A percentile compares a stretch with the other conserved stretches of the same genome.
phyloP scores from a whole-genome alignment of 1,284 basidiomycete genomes.

The Schizopora paradoxa region DNA sequence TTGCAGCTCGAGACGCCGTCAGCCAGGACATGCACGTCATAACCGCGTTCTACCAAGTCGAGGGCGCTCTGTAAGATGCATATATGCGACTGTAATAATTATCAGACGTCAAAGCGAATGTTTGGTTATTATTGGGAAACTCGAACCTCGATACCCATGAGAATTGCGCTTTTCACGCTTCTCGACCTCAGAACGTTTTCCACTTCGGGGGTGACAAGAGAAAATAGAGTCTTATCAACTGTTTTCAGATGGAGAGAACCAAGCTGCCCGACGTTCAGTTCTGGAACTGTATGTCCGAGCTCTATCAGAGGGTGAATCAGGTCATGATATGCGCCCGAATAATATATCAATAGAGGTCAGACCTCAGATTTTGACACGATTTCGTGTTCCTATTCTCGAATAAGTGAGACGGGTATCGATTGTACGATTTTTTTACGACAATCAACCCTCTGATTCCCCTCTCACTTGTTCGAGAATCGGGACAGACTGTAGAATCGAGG shows the following conservation, averaged over 20 bases:
- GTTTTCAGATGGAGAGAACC: constrained; percentile 54
- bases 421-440: too few relatives aligned
- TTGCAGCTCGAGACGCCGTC: constrained; percentile 86
- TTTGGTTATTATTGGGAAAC: not conserved
- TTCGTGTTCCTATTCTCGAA: too few relatives aligned
- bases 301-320: constrained; percentile 36
- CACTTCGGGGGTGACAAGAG: constrained; percentile 75
- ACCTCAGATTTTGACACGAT: not conserved
- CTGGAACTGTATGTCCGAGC: constrained; percentile 66
- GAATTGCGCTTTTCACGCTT: constrained; percentile 56
- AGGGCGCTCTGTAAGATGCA: constrained; percentile 83
- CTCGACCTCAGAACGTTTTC: constrained; percentile 39
- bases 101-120: constrained; percentile 12
- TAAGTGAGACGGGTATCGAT: not conserved
- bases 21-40: constrained; percentile 67
- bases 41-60: constrained; percentile 51
- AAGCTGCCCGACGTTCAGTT: constrained; percentile 55
- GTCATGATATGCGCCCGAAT: not conserved
- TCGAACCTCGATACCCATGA: constrained; percentile 82
- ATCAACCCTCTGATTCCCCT: too few relatives aligned
- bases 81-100: constrained; percentile 65
- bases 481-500: too few relatives aligned
- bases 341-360: not conserved
- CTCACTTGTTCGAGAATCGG: too few relatives aligned
- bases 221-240: constrained; percentile 74